A percentile compares a stretch with the other conserved stretches of the same genome.
Evolutionary conservation across 257 asterid species (phyloP).

Genomic region (Plectranthus barbatus): DNA sequence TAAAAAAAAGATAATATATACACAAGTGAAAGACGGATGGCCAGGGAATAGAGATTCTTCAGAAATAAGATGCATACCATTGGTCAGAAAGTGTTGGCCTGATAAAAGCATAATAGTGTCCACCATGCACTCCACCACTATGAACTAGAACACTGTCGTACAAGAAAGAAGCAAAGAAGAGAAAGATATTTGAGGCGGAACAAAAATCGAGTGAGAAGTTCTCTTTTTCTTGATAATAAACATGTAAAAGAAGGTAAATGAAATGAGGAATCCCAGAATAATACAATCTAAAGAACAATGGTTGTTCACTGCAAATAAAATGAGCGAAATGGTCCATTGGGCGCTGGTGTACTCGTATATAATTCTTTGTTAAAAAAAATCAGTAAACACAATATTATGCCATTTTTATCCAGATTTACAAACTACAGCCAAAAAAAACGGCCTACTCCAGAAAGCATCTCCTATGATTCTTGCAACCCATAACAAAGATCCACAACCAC

Average conservation of each 20-base stretch:
- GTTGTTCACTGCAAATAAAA: constrained; percentile 11
- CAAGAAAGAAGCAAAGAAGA: constrained; percentile 6
- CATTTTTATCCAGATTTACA: background rate
- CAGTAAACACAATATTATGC: background rate
- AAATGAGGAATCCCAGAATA: background rate
- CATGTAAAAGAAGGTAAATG: background rate
- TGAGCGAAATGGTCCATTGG: background rate
- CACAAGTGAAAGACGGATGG: background rate
- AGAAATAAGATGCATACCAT: constrained; percentile 47
- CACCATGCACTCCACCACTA: constrained; percentile 97
- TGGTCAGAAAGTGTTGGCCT: constrained; percentile 91
- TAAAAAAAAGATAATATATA: background rate
- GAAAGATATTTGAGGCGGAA: background rate
- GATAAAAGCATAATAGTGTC: constrained; percentile 96
- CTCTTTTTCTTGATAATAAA: background rate
- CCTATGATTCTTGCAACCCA: background rate
- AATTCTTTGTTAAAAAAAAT: too few species aligned
- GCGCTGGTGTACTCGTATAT: background rate
- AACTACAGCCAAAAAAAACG: background rate
- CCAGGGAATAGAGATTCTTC: background rate
- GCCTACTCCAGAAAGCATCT: constrained; percentile 4
- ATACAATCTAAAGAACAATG: background rate
- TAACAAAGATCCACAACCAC: constrained; percentile 8
- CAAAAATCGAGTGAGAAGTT: background rate
- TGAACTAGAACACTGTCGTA: constrained; percentile 88